phyloP scores from a whole-genome alignment of 2,329 filamentous ascomycete species.

The Phaeoacremonium minimum region DNA sequence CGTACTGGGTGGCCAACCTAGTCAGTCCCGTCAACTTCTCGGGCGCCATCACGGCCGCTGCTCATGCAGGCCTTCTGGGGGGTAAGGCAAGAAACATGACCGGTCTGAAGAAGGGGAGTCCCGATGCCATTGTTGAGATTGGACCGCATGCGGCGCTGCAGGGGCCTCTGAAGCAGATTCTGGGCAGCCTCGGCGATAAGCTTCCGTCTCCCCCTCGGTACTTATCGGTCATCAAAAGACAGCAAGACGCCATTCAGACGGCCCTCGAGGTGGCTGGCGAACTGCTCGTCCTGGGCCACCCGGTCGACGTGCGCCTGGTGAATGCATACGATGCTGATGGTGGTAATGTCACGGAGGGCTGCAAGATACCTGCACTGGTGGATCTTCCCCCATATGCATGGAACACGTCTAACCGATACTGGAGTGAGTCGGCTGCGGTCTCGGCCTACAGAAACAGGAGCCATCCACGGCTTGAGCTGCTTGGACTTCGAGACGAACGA shows the following conservation, averaged over 20 bases:
- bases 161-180: constrained; percentile 20
- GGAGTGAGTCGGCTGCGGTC: constrained; percentile 19
- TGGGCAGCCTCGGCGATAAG: constrained; percentile 14
- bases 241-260: constrained; percentile 6
- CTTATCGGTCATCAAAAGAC: no score
- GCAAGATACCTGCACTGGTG: no score
- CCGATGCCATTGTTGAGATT: constrained; percentile 19
- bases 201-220: no score
- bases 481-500: constrained; percentile 8
- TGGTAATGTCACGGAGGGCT: no score
- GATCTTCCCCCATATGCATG: no score
- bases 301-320: constrained; percentile 2
- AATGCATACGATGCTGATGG: constrained; percentile 1
- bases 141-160: constrained; percentile 22
- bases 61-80: no score
- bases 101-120: constrained; percentile 2
- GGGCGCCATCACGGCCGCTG: not conserved
- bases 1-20: constrained; percentile 10
- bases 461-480: constrained; percentile 13
- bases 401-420: no score
- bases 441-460: constrained; percentile 23
- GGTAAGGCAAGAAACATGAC: constrained; percentile 11
- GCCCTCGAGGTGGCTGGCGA: constrained; percentile 2
- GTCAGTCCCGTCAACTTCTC: constrained; percentile 7
- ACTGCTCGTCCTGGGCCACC: constrained; percentile 3